A percentile compares a stretch with the other conserved stretches of the same genome.
phyloP scores from a whole-genome alignment of 129 eudicot species.

The Lonicera japonica region DNA sequence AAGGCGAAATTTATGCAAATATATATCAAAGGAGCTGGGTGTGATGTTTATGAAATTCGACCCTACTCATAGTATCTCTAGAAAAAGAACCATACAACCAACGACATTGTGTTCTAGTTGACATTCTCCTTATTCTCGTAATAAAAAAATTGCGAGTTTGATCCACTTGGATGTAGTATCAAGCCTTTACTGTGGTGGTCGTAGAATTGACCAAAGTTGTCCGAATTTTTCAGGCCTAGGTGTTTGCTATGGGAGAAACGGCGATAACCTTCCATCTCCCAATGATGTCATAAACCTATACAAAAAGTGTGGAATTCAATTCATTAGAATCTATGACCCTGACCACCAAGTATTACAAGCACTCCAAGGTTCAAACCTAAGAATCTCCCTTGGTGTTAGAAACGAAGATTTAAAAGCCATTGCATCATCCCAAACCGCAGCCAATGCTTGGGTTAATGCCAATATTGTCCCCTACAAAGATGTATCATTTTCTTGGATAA shows the following conservation, averaged over 20 bases:
- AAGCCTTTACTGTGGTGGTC: no score
- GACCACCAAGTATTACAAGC: not conserved
- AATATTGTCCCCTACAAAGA: not conserved
- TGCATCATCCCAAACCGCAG: not conserved
- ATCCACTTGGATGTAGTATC: no score
- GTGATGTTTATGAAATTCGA: no score
- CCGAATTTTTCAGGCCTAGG: not conserved
- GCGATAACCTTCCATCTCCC: not conserved
- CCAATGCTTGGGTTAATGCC: not conserved
- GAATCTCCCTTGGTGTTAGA: not conserved
- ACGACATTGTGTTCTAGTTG: no score
- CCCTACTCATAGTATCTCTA: no score
- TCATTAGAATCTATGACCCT: not conserved
- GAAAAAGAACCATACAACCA: no score
- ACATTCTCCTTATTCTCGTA: no score
- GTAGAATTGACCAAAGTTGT: no score
- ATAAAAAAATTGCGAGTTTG: no score
- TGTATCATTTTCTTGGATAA: not conserved
- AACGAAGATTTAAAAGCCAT: not conserved
- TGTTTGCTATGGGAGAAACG: not conserved
- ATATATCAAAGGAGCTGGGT: no score
- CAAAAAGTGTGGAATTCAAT: not conserved
- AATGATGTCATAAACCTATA: not conserved
- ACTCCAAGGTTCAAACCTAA: not conserved
- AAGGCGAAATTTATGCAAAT: no score